Base-by-base conservation (phyloP, 306 rosid genomes). In the Arachis hypogaea region DNA sequence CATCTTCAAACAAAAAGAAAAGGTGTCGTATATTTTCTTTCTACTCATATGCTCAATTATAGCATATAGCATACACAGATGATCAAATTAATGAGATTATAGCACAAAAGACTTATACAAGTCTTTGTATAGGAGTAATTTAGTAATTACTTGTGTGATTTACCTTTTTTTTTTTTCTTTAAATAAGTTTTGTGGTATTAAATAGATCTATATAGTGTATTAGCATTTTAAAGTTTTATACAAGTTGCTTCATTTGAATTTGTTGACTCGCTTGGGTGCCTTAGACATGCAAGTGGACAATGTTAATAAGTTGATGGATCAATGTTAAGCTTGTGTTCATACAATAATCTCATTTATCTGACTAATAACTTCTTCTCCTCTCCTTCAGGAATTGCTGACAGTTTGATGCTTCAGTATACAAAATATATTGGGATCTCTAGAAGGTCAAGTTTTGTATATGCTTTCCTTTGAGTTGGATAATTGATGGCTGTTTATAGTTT, bases 361-460 rank as follows among this genome's bases (percentile, higher is more conserved):
- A 22, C 28, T 33, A 33, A 33, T 33, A 4, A 33, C 38, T 33
- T 72, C 52, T 60, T 45, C 33, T 66, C 54, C 9, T 61, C 12
- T 75, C 74, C 83, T 88, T 78, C 97, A 93, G 97, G 98, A 93
- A 78, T 74, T 89, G 96, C 85, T 91, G 84, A 93, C 90, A 38
- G 97, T 91, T 74, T 91, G 86, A 85, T 59, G 77, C 72, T 58
- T 59, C 72, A 33, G 28, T 49, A 9, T 45, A 51, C 54, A 73
- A 80, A 41, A 80, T 72, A 82, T 29, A 18, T 72, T 58, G 86
- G 76, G 73, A 43, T 82, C 63, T 74, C 82, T 41, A 14, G 75
- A 65, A 69, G 71, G 71, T 74, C 68, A 77, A 51, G 59, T 59
- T 74, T 74, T 81, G 71, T 66, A 59, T 77, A 22, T 22, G 33